These are phyloP conservation scores for Aspergillus bridgeri DNA, from an alignment of 495 filamentous ascomycete genomes.

Conservation along the genomic window DNA sequence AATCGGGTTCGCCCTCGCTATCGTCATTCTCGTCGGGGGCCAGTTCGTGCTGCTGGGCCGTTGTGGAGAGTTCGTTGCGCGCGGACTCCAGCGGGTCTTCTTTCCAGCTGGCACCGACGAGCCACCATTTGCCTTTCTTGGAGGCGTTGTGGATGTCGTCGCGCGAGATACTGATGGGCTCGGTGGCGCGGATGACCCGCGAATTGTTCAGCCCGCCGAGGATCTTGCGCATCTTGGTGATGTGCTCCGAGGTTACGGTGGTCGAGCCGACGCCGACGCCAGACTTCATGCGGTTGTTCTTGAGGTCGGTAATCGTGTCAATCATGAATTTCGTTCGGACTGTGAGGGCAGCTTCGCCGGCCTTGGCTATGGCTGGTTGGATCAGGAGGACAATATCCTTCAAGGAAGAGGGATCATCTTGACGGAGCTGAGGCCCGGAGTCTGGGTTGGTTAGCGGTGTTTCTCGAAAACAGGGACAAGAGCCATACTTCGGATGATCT, in stretches of 20 bases:
- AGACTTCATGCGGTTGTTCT: conserved; percentile 87
- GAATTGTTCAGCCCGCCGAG: conserved; percentile 68
- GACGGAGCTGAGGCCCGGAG: conserved; percentile 76
- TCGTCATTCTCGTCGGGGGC: conserved; percentile 27
- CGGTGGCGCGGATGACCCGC: conserved; percentile 63
- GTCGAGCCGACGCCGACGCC: conserved; percentile 47
- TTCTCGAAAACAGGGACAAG: background rate
- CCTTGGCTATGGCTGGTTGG: conserved; percentile 62
- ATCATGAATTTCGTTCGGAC: conserved; percentile 98
- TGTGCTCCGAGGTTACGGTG: conserved; percentile 67
- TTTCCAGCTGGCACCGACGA: conserved; percentile 88
- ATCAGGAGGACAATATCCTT: conserved; percentile 86
- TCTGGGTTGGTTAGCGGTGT: conserved; percentile 27
- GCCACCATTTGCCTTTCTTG: conserved; percentile 96
- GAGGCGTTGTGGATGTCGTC: conserved; percentile 76
- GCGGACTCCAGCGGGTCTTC: conserved; percentile 43
- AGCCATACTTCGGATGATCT: conserved; percentile 68
- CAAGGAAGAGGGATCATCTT: conserved; percentile 85
- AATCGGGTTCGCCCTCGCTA: conserved; percentile 58
- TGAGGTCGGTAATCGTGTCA: conserved; percentile 88
- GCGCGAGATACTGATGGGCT: conserved; percentile 78
- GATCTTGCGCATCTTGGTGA: conserved; percentile 78
- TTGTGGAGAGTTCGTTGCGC: conserved; percentile 31
- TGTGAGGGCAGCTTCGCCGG: conserved; percentile 67
- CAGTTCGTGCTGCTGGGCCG: conserved; percentile 6